phyloP scores from a whole-genome alignment of 192 early-diverging fungal genomes.

The Coemansia sp. region DNA sequence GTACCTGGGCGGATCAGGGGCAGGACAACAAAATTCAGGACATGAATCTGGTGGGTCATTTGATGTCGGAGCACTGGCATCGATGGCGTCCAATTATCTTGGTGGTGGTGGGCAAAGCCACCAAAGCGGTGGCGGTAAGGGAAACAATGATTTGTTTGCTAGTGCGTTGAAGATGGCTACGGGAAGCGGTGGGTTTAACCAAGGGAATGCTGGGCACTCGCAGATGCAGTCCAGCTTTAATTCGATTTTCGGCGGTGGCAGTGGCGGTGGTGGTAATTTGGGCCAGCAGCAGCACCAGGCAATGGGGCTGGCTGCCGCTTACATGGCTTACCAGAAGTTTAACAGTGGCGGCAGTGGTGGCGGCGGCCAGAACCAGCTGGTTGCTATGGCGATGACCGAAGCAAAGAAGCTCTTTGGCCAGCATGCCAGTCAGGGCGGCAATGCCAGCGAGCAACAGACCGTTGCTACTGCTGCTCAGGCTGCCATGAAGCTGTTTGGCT shows the following conservation, averaged over 20 bases:
- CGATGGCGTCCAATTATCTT: slow-evolving; percentile 30
- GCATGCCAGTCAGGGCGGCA: slow-evolving; percentile 39
- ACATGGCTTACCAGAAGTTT: slow-evolving; percentile 48
- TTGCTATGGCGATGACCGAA: slow-evolving; percentile 47
- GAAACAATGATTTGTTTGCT: slow-evolving; percentile 26
- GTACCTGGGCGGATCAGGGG: slow-evolving; percentile 19
- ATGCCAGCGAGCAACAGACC: slow-evolving; percentile 42
- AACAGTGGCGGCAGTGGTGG: slow-evolving; percentile 15
- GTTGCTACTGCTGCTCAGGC: slow-evolving; percentile 53
- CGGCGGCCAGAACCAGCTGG: slow-evolving; percentile 43
- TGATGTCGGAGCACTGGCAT: slow-evolving; percentile 23
- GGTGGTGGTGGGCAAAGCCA: slow-evolving; percentile 10
- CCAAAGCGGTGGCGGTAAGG: slow-evolving; percentile 2
- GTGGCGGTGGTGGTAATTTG: slow-evolving; percentile 10
- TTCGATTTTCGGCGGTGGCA: slow-evolving; percentile 12
- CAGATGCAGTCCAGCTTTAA: slow-evolving; percentile 38
- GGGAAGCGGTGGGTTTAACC: slow-evolving; percentile 35
- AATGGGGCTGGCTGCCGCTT: slow-evolving; percentile 48
- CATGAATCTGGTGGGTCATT: slow-evolving; percentile 15
- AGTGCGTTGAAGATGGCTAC: slow-evolving; percentile 39
- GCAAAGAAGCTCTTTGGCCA: slow-evolving; percentile 43
- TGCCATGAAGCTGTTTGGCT: slow-evolving; percentile 44
- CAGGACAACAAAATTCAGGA: background rate
- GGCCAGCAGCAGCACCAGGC: slow-evolving; percentile 33
- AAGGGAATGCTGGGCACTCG: slow-evolving; percentile 30